Evolutionary conservation across 1,284 basidiomycete genomes (phyloP).

Genomic region (Entoloma clypeatum): DNA sequence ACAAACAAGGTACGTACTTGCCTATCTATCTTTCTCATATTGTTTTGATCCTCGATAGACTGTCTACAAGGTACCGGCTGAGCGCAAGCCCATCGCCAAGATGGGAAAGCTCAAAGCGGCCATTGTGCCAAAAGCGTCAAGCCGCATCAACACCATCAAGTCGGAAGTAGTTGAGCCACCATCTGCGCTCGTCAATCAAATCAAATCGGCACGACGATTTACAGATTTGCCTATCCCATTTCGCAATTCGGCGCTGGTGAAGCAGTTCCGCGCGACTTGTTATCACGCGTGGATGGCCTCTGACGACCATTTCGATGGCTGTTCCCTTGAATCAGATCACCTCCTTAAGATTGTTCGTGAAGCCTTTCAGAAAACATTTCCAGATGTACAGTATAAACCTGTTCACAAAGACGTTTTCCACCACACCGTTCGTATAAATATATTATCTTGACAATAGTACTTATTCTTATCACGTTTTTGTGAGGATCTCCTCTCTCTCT

Average conservation of each 20-base stretch:
- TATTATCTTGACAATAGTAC: too few relatives aligned
- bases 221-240: background rate
- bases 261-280: background rate
- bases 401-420: conserved; percentile 1
- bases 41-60: too few relatives aligned
- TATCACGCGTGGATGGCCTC: background rate
- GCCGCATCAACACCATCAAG: background rate
- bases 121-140: background rate
- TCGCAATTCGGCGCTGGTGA: background rate
- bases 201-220: background rate
- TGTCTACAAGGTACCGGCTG: too few relatives aligned
- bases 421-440: background rate
- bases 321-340: background rate
- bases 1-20: too few relatives aligned
- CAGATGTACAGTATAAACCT: background rate
- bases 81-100: background rate
- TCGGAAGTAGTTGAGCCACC: background rate
- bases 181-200: conserved; percentile 1
- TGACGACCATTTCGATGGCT: background rate
- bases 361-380: background rate
- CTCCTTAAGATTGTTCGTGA: background rate
- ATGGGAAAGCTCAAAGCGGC: background rate
- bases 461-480: too few relatives aligned
- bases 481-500: too few relatives aligned
- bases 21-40: too few relatives aligned